Evolutionary conservation across 257 asterid species (phyloP).

Genomic region (Rhazya stricta): DNA sequence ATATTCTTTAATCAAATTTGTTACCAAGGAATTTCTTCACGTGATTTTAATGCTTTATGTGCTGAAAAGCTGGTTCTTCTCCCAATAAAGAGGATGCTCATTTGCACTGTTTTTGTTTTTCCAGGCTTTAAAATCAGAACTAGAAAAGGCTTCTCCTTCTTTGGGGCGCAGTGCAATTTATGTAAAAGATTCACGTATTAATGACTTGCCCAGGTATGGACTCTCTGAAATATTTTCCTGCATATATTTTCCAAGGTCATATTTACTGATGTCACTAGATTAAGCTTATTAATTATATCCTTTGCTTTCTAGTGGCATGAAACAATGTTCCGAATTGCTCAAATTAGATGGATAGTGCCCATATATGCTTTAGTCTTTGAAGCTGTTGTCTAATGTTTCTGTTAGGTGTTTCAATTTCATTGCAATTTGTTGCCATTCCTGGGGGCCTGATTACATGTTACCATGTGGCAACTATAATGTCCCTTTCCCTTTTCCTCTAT

Average conservation of each 20-base stretch:
- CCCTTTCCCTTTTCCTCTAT: neutral
- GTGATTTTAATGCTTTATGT: neutral
- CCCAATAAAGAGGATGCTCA: neutral
- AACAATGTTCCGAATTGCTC: neutral
- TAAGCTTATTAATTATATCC: neutral
- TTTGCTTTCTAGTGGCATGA: neutral
- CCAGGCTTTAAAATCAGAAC: slow-evolving; percentile 90
- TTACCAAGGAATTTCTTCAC: neutral
- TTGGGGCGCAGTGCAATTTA: slow-evolving; percentile 91
- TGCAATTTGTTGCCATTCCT: neutral
- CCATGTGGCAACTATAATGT: neutral
- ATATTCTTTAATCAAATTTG: neutral
- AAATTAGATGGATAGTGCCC: neutral
- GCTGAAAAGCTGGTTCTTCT: too few species aligned
- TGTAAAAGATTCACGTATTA: slow-evolving; percentile 78
- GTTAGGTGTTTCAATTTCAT: slow-evolving; percentile 14
- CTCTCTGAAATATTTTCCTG: neutral
- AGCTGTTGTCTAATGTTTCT: slow-evolving; percentile 14
- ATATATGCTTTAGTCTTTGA: slow-evolving; percentile 6
- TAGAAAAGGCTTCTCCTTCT: slow-evolving; percentile 96
- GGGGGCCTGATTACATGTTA: neutral
- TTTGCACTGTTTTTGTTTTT: slow-evolving; percentile 17
- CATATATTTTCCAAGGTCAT: neutral
- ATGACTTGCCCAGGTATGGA: slow-evolving; percentile 84
- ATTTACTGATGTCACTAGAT: neutral